phyloP scores from a whole-genome alignment of 2,329 filamentous ascomycete species.

The Domatiomyces globalis region DNA sequence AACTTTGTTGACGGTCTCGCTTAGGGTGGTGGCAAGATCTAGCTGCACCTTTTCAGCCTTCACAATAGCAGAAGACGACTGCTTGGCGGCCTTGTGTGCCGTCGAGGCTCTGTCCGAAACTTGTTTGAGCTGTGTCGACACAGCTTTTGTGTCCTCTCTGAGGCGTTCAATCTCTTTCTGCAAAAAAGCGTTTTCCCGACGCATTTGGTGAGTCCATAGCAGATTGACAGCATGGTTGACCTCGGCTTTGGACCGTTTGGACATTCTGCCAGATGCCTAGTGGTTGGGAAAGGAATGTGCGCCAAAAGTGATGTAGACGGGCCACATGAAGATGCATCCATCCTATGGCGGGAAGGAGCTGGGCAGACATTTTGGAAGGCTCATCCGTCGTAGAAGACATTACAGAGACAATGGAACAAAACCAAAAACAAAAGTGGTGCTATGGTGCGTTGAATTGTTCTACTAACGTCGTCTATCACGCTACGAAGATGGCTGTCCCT shows the following conservation, averaged over 20 bases:
- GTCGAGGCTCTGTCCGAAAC: not conserved
- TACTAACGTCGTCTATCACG: not conserved
- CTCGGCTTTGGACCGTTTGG: slow-evolving; percentile 1
- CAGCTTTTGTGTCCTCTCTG: not conserved
- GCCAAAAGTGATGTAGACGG: not conserved
- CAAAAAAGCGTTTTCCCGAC: slow-evolving; percentile 15
- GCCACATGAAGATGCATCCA: not conserved
- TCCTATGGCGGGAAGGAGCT: not conserved
- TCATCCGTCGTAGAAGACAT: no score
- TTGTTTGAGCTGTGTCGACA: not conserved
- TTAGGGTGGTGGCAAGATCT: not conserved
- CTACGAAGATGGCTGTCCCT: not conserved
- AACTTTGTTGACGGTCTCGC: not conserved
- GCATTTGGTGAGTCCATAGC: slow-evolving; percentile 13
- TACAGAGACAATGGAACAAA: not conserved
- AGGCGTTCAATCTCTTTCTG: slow-evolving; percentile 7
- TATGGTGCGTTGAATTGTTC: not conserved
- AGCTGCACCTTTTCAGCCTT: not conserved
- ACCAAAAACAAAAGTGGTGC: not conserved
- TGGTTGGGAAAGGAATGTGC: not conserved
- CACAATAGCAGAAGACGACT: not conserved
- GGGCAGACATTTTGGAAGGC: not conserved
- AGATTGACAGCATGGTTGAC: slow-evolving; percentile 13
- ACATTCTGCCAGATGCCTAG: not conserved
- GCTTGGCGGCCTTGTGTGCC: not conserved